Conservation (phyloP, 768 basidiomycete species). For the Trametes gibbosa region DNA sequence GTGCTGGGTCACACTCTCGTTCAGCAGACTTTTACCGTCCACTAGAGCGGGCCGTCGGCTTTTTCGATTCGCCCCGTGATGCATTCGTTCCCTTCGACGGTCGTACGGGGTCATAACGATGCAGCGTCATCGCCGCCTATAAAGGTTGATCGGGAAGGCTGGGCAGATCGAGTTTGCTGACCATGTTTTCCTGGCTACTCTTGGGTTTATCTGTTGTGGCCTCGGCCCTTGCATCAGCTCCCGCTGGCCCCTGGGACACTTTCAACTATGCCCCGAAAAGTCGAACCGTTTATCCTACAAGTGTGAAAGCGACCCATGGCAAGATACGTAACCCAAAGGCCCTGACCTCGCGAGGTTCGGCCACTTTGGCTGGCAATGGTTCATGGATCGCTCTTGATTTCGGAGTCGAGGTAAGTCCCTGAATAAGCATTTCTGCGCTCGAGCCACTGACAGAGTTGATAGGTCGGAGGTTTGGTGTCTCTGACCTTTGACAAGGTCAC, state of each 20-base stretch:
- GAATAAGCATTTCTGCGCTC: neutral
- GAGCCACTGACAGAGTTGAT: neutral
- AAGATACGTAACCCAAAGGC: constrained; percentile 31
- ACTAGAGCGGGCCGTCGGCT: constrained; percentile 8
- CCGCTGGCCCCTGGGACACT: constrained; percentile 48
- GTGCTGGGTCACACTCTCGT: constrained; percentile 1
- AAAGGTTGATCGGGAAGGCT: neutral
- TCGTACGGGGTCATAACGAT: neutral
- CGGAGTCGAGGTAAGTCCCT: constrained; percentile 44
- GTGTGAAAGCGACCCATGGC: constrained; percentile 39
- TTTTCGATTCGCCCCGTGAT: constrained; percentile 5
- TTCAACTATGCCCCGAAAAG: constrained; percentile 51
- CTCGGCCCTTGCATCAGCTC: constrained; percentile 31
- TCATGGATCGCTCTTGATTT: constrained; percentile 55
- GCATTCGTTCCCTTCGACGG: neutral
- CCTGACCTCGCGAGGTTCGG: constrained; percentile 37
- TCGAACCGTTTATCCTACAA: constrained; percentile 43
- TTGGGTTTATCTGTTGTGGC: neutral
- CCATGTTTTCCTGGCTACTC: constrained; percentile 3
- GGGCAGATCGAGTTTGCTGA: neutral
- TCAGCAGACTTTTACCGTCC: constrained; percentile 13
- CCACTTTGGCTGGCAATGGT: constrained; percentile 39
- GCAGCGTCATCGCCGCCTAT: neutral
- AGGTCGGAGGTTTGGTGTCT: constrained; percentile 56
- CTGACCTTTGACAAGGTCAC: constrained; percentile 40